Evolutionary conservation across 2,329 filamentous ascomycete genomes (phyloP).

Genomic region (Curvularia eragrostidis): DNA sequence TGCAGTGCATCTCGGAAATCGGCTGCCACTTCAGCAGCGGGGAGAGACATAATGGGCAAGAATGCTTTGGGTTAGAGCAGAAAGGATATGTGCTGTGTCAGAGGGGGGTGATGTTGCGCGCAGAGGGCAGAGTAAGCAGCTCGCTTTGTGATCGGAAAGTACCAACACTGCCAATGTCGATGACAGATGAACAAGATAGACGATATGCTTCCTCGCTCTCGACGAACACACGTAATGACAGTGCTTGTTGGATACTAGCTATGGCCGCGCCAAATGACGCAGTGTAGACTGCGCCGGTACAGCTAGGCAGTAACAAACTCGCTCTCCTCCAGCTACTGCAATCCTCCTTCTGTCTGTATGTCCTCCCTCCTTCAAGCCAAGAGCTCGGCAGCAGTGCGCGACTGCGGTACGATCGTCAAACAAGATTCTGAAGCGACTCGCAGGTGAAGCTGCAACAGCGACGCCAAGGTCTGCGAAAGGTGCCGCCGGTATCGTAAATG

Average conservation of each 20-base stretch:
- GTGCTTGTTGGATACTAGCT: conserved; percentile 59
- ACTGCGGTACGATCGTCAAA: conserved; percentile 20
- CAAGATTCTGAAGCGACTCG: conserved; percentile 6
- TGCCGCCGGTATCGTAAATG: conserved; percentile 3
- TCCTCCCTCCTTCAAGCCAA: conserved; percentile 42
- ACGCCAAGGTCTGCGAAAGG: not conserved
- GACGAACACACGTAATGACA: conserved; percentile 49
- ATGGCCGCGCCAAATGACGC: conserved; percentile 47
- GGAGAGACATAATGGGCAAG: conserved; percentile 67
- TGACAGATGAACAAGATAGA: conserved; percentile 46
- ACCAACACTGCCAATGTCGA: conserved; percentile 38
- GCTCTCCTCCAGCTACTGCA: conserved; percentile 44
- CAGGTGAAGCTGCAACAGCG: conserved; percentile 3
- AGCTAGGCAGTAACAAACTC: conserved; percentile 44
- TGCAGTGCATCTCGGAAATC: conserved; percentile 94
- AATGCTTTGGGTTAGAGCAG: conserved; percentile 34
- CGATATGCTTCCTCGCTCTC: conserved; percentile 51
- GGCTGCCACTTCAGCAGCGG: conserved; percentile 85
- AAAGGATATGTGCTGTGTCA: conserved; percentile 18
- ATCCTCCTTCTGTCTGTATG: conserved; percentile 36
- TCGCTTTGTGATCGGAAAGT: conserved; percentile 33
- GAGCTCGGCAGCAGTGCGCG: conserved; percentile 27
- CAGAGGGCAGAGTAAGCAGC: conserved; percentile 28
- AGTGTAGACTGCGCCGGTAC: conserved; percentile 41
- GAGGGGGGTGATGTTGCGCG: conserved; percentile 24